Evolutionary conservation across 176 grass and related monocot genomes (phyloP).

Genomic region (Carex pumila): DNA sequence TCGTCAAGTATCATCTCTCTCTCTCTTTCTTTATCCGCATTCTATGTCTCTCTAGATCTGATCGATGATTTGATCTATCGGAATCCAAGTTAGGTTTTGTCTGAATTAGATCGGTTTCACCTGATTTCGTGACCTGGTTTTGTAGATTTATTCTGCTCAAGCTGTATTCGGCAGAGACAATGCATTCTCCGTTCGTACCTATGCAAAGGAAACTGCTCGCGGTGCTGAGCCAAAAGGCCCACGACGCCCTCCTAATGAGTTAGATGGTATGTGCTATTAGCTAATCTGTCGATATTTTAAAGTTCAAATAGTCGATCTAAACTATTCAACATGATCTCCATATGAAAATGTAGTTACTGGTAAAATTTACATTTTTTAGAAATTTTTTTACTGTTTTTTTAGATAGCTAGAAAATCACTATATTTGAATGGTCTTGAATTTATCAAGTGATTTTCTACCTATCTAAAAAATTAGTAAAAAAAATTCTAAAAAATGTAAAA

Average conservation of each 20-base stretch:
- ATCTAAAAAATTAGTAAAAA: too few species aligned
- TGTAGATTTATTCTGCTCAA: slow-evolving; percentile 74
- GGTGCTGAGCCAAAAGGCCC: too few species aligned
- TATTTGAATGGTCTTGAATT: too few species aligned
- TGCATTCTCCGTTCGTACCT: slow-evolving; percentile 42
- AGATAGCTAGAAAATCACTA: too few species aligned
- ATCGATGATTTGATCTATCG: not conserved
- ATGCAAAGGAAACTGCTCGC: slow-evolving; percentile 30
- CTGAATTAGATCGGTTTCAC: not conserved
- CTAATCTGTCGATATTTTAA: not conserved
- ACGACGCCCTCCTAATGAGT: too few species aligned
- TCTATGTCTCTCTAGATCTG: not conserved
- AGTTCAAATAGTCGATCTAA: too few species aligned
- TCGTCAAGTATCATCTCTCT: slow-evolving; percentile 45
- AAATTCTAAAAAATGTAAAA: too few species aligned
- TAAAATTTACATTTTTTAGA: too few species aligned
- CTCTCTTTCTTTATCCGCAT: not conserved
- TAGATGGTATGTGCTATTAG: slow-evolving; percentile 42
- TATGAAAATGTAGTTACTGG: too few species aligned
- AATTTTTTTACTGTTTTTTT: too few species aligned
- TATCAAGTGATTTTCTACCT: too few species aligned
- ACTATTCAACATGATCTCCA: too few species aligned
- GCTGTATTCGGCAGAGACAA: slow-evolving; percentile 44
- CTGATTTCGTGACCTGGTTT: not conserved
- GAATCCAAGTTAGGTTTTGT: not conserved